These are phyloP conservation scores for Cinnamomum chago DNA, from an alignment of 164 flowering plant species.

Conservation along the genomic window DNA sequence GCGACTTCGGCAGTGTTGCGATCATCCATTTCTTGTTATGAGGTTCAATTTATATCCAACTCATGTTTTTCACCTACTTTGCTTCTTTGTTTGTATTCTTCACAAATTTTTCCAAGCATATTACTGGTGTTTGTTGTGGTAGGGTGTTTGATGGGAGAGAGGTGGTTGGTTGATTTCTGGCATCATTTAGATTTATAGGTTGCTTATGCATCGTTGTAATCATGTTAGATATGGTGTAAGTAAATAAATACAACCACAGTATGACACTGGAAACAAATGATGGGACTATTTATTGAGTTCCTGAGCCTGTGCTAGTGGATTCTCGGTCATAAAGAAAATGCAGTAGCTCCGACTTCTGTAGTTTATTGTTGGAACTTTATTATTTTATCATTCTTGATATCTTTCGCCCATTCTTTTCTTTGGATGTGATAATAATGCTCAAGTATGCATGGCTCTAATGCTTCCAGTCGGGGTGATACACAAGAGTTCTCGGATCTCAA, in stretches of 20 bases:
- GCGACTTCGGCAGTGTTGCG: slow-evolving; percentile 99
- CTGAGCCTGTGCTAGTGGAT: not conserved
- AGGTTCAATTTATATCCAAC: slow-evolving; percentile 40
- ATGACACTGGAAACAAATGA: not conserved
- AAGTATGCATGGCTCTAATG: slow-evolving; percentile 13
- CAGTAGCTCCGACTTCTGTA: not conserved
- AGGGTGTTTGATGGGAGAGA: not conserved
- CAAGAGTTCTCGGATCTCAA: slow-evolving; percentile 83
- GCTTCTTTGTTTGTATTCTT: not conserved
- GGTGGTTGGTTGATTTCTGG: not conserved
- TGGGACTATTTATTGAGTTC: not conserved
- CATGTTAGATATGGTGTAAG: too few species aligned
- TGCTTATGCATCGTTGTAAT: not conserved
- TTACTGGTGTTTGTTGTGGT: not conserved
- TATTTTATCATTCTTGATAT: not conserved
- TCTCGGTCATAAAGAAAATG: not conserved
- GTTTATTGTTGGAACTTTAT: not conserved
- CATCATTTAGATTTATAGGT: not conserved
- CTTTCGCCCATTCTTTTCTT: not conserved
- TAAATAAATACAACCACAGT: not conserved
- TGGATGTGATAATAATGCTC: slow-evolving; percentile 6
- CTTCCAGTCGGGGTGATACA: slow-evolving; percentile 90
- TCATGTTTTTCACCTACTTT: not conserved
- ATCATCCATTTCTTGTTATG: slow-evolving; percentile 99
- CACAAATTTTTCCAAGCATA: not conserved